These are phyloP conservation scores for Gossypium thurberi DNA, from an alignment of 345 rosid species.

Conservation along the genomic window DNA sequence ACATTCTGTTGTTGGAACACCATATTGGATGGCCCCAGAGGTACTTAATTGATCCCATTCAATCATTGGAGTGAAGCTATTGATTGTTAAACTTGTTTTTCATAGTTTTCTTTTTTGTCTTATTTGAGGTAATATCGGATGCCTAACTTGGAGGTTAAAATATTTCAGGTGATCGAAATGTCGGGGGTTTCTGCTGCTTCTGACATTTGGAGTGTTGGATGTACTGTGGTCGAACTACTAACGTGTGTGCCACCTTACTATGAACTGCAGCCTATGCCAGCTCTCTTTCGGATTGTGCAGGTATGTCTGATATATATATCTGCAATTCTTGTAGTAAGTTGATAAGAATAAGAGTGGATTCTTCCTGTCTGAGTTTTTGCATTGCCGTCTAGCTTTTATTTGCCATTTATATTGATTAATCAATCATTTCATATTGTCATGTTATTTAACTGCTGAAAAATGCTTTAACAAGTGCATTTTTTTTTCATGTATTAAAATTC, in stretches of 20 bases:
- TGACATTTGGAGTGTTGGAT: slow-evolving; percentile 99
- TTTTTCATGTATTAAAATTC: neutral
- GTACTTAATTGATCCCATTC: slow-evolving; percentile 27
- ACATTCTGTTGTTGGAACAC: slow-evolving; percentile 95
- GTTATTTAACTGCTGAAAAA: neutral
- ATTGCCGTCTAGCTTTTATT: neutral
- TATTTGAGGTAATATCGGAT: neutral
- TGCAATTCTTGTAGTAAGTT: neutral
- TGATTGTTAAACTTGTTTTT: slow-evolving; percentile 2
- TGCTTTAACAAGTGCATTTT: neutral
- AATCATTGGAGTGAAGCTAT: slow-evolving; percentile 1
- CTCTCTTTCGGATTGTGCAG: slow-evolving; percentile 98
- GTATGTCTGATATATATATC: slow-evolving; percentile 26
- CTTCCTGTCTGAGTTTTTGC: slow-evolving; percentile 8
- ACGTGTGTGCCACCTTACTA: slow-evolving; percentile 98
- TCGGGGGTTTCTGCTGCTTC: slow-evolving; percentile 99
- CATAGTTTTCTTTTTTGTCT: neutral
- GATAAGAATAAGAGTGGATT: neutral
- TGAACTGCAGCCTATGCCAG: slow-evolving; percentile 97
- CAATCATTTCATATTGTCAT: slow-evolving; percentile 3
- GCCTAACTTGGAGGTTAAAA: slow-evolving; percentile 15
- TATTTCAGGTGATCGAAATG: slow-evolving; percentile 95
- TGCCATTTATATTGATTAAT: neutral
- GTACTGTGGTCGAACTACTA: slow-evolving; percentile 96
- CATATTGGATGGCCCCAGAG: slow-evolving; percentile 99